phyloP scores from a whole-genome alignment of 2,329 filamentous ascomycete species.

The Pezicula neosporulosa region DNA sequence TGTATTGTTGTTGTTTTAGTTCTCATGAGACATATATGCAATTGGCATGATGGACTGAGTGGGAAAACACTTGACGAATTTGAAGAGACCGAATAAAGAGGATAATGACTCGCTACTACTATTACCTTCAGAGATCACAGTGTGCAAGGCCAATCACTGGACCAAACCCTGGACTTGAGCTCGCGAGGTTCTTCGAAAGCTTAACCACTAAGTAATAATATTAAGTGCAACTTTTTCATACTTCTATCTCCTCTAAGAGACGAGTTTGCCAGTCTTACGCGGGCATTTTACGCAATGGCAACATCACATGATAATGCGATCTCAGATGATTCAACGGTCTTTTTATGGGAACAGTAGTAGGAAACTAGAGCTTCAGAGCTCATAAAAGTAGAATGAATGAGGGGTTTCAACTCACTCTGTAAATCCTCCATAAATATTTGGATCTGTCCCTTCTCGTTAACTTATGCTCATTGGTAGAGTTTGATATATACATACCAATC shows the following conservation, averaged over 20 bases:
- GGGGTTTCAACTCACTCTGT: constrained; percentile 59
- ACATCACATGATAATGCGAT: too few relatives aligned
- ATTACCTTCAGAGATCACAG: too few relatives aligned
- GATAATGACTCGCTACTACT: too few relatives aligned
- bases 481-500: constrained; percentile 41
- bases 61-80: neutral
- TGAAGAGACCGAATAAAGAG: neutral
- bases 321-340: too few relatives aligned
- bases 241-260: too few relatives aligned
- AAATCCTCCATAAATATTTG: constrained; percentile 81
- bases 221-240: too few relatives aligned
- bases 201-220: too few relatives aligned
- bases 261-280: too few relatives aligned
- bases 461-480: neutral
- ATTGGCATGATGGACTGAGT: neutral
- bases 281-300: too few relatives aligned
- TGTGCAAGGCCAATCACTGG: too few relatives aligned
- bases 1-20: constrained; percentile 28
- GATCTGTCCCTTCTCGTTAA: constrained; percentile 38
- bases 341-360: neutral
- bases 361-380: neutral
- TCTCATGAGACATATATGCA: neutral
- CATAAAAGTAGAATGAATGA: neutral
- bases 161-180: too few relatives aligned
- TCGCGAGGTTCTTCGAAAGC: too few relatives aligned